Evolutionary conservation across 768 basidiomycete species (phyloP), one percentile per base, ranked within the genome.

Genomic region (Collybiopsis luxurians): DNA sequence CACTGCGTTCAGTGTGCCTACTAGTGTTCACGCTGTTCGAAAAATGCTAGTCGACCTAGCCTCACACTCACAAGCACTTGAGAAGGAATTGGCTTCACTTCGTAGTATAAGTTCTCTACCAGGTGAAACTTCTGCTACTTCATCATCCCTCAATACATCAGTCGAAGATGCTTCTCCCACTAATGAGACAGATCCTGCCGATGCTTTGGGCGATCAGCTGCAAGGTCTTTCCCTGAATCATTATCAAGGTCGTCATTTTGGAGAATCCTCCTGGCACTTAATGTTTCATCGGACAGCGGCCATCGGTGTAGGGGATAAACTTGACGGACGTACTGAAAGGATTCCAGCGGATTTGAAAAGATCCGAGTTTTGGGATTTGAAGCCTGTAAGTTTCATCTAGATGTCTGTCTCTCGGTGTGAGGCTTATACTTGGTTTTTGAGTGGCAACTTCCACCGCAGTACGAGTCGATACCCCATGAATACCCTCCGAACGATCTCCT

Each of bases 1-100:
- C 12, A 58, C 66, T 11, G 55, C 23, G 4, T 72, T 69, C 43
- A 64, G 64, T 1, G 61, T 77, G 43, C 52, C 69, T 30, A 66
- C 65, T 15, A 66, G 71, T 12, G 65, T 42, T 13, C 49, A 72
- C 13, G 30, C 28, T 7, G 46, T 48, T 21, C 55, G 55, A 10
- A n/a, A 56, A 21, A 40, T 49, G 31, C 30, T 56, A 36, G 55
- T 56, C 65, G 66, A 24, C 70, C 74, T 47, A 59, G 43, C 15
- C 54, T 63, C 4, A 2, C 56, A 17, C 39, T n/a, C n/a, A n/a
- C n/a, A n/a, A n/a, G n/a, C n/a, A n/a, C n/a, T n/a, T n/a, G n/a
- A n/a, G n/a, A n/a, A n/a, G n/a, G n/a, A n/a, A n/a, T n/a, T n/a
- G n/a, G n/a, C n/a, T n/a, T n/a, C 44, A 47, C 11, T 55, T 3